Evolutionary conservation across 2,329 filamentous ascomycete genomes (phyloP).

Genomic region (Ophiostoma himal-ulmi): DNA sequence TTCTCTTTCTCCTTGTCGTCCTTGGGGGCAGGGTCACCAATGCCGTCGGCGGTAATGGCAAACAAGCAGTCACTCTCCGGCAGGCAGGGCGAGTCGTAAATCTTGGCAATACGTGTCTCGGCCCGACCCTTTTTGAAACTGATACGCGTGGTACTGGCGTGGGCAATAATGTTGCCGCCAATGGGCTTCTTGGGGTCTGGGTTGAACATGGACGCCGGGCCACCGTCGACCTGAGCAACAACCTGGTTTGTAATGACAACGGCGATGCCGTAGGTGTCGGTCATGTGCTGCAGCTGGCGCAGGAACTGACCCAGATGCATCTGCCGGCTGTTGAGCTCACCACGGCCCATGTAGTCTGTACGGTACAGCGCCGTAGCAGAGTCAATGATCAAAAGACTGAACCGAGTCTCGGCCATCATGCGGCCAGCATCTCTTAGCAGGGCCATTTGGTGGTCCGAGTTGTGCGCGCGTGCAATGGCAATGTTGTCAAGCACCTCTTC

Average conservation of each 20-base stretch:
- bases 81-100: constrained; percentile 95
- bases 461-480: constrained; percentile 95
- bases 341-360: constrained; percentile 94
- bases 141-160: constrained; percentile 89
- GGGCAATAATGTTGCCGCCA: constrained; percentile 96
- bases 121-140: constrained; percentile 92
- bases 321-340: constrained; percentile 90
- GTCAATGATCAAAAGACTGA: constrained; percentile 92
- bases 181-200: constrained; percentile 99
- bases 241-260: constrained; percentile 99
- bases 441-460: constrained; percentile 95
- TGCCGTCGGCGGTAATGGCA: constrained; percentile 94
- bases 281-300: constrained; percentile 72
- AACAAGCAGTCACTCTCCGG: constrained; percentile 96
- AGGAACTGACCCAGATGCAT: constrained; percentile 85
- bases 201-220: constrained; percentile 96
- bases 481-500: constrained; percentile 98
- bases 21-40: constrained; percentile 91
- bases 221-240: constrained; percentile 94
- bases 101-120: constrained; percentile 97
- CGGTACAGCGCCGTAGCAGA: constrained; percentile 92
- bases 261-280: constrained; percentile 85
- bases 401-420: constrained; percentile 99
- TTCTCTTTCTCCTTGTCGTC: constrained; percentile 66
- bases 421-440: constrained; percentile 88